Conservation (phyloP, 345 rosid species). For the Conringia planisiliqua region DNA sequence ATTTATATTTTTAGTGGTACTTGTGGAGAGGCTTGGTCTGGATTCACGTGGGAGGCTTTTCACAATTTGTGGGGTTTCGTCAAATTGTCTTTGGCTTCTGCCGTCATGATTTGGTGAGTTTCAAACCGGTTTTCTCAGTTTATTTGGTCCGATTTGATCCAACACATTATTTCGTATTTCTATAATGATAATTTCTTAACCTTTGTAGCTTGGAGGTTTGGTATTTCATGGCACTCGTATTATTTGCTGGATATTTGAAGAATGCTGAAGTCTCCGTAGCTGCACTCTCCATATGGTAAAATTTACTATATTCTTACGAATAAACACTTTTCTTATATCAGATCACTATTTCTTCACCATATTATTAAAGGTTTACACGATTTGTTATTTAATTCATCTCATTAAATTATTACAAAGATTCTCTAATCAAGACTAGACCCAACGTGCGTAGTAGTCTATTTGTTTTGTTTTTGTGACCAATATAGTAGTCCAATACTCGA, state of each 20-base stretch:
- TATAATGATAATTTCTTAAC: neutral
- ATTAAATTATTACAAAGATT: neutral
- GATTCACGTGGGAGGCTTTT: slow-evolving; percentile 80
- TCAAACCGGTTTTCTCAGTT: neutral
- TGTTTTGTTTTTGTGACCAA: neutral
- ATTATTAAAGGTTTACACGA: neutral
- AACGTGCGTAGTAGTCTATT: slow-evolving; percentile 21
- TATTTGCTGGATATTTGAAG: slow-evolving; percentile 62
- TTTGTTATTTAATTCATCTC: neutral
- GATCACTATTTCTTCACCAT: neutral
- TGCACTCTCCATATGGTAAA: slow-evolving; percentile 77
- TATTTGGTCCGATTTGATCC: neutral
- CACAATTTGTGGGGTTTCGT: slow-evolving; percentile 71
- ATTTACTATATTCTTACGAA: neutral
- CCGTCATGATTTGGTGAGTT: slow-evolving; percentile 85
- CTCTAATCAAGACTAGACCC: neutral
- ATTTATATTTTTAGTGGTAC: slow-evolving; percentile 61
- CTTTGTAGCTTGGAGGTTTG: slow-evolving; percentile 63
- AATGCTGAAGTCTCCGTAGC: slow-evolving; percentile 65
- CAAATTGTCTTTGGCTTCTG: slow-evolving; percentile 73
- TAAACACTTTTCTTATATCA: neutral
- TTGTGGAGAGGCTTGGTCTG: slow-evolving; percentile 78
- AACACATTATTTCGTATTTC: neutral
- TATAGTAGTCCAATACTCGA: neutral
- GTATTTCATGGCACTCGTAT: slow-evolving; percentile 65